Evolutionary conservation across 345 rosid genomes (phyloP).

Genomic region (Brassica rapa): DNA sequence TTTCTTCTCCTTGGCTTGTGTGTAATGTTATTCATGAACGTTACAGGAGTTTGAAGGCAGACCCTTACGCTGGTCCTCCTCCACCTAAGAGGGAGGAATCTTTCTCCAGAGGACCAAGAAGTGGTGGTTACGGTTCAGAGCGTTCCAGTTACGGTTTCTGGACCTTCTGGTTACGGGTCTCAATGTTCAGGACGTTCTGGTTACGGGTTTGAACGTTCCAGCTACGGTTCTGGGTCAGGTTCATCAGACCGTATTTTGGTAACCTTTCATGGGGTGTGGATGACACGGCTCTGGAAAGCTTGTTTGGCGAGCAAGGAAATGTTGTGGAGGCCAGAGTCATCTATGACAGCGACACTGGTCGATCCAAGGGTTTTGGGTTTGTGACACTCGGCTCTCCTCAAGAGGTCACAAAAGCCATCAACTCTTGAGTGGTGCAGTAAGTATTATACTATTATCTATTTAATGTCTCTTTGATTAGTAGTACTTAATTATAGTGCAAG

Average conservation of each 20-base stretch:
- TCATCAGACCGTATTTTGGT: conserved; percentile 69
- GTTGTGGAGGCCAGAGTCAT: conserved; percentile 87
- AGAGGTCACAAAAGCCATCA: conserved; percentile 76
- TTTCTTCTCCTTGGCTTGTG: no score
- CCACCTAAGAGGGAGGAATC: no score
- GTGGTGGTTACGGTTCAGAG: no score
- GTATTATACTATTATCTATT: conserved; percentile 27
- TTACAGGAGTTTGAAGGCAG: no score
- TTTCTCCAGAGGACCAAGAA: no score
- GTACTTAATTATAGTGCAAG: no score
- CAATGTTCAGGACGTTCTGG: no score
- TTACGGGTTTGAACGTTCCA: conserved; percentile 9
- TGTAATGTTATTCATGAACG: no score
- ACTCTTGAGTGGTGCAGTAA: conserved; percentile 77
- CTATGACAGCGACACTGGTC: conserved; percentile 87
- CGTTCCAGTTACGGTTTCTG: no score
- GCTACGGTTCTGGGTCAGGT: conserved; percentile 39
- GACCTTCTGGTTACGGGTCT: no score
- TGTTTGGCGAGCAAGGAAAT: conserved; percentile 81
- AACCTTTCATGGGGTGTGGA: conserved; percentile 95
- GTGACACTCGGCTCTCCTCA: conserved; percentile 76
- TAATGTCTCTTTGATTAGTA: no score
- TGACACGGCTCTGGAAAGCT: conserved; percentile 68
- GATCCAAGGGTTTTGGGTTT: conserved; percentile 97
- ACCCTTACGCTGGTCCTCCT: no score